Evolutionary conservation across 352 stramenopile genomes (phyloP).

Genomic region (Globisporangium uncinulatum): DNA sequence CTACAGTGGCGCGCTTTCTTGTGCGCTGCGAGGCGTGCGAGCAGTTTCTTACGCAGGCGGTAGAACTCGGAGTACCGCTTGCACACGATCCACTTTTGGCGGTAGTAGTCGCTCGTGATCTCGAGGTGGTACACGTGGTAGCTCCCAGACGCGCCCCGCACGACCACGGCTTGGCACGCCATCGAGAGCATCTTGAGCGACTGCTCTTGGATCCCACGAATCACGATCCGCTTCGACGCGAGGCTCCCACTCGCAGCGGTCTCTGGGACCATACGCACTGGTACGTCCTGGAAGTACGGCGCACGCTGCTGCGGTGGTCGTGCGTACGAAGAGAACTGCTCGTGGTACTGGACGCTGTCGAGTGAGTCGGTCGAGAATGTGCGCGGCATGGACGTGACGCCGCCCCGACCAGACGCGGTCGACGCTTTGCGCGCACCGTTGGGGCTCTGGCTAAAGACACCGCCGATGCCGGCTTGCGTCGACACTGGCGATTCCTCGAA

Average conservation of each 20-base stretch:
- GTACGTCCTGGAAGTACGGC: constrained; percentile 47
- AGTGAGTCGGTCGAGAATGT: constrained; percentile 31
- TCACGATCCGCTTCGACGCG: constrained; percentile 62
- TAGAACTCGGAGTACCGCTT: constrained; percentile 87
- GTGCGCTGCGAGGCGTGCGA: constrained; percentile 52
- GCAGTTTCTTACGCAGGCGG: constrained; percentile 65
- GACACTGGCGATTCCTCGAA: constrained; percentile 63
- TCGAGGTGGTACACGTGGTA: constrained; percentile 86
- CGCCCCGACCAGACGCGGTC: not conserved
- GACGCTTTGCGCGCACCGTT: constrained; percentile 23
- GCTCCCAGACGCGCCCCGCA: constrained; percentile 64
- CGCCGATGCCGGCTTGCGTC: constrained; percentile 48
- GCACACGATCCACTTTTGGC: constrained; percentile 86
- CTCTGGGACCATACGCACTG: constrained; percentile 47
- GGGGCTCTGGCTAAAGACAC: constrained; percentile 72
- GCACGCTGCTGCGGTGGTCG: constrained; percentile 16
- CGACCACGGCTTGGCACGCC: constrained; percentile 61
- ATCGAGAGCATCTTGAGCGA: constrained; percentile 75
- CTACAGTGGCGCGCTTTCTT: constrained; percentile 47
- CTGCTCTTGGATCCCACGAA: constrained; percentile 71
- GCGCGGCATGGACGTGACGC: constrained; percentile 15
- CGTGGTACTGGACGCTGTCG: constrained; percentile 8
- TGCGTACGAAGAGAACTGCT: constrained; percentile 10
- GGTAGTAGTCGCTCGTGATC: constrained; percentile 87
- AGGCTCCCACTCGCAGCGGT: constrained; percentile 19